Conservation (phyloP, 73 alveolate species). For the Tetrahymena elliotti region DNA sequence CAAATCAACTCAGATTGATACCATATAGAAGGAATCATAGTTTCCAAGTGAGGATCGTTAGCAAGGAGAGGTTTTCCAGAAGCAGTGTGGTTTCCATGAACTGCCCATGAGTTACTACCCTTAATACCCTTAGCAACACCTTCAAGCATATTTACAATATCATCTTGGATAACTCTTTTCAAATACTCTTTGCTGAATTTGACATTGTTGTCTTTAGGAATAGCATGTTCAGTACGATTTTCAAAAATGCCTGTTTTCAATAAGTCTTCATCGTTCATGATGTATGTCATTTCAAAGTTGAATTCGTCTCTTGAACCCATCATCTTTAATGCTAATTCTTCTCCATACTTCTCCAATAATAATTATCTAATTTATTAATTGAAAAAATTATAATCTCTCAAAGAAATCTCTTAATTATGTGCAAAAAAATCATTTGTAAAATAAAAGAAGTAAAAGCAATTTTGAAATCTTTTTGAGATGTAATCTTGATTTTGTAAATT, state of each 20-base stretch:
- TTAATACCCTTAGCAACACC: conserved; percentile 5
- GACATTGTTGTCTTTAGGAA: background rate
- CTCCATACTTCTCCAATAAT: background rate
- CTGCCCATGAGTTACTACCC: conserved; percentile 75
- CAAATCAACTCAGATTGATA: conserved; percentile 59
- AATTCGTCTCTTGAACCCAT: conserved; percentile 26
- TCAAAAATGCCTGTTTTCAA: background rate
- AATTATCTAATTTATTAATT: background rate
- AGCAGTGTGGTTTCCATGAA: conserved; percentile 83
- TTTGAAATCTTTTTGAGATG: background rate
- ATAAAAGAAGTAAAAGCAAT: no score
- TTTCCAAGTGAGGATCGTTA: conserved; percentile 90
- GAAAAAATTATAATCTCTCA: background rate
- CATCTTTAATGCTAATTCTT: background rate
- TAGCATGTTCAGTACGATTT: background rate
- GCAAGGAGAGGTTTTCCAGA: conserved; percentile 83
- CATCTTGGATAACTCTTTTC: background rate
- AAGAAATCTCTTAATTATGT: background rate
- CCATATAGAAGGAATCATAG: conserved; percentile 72
- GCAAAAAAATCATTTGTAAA: background rate
- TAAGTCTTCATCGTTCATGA: conserved; percentile 1
- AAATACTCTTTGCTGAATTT: background rate
- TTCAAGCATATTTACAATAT: background rate
- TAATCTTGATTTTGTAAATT: background rate
- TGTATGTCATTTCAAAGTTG: conserved; percentile 4